Evolutionary conservation across 768 basidiomycete species (phyloP).

Genomic region (Rhodotorula babjevae): DNA sequence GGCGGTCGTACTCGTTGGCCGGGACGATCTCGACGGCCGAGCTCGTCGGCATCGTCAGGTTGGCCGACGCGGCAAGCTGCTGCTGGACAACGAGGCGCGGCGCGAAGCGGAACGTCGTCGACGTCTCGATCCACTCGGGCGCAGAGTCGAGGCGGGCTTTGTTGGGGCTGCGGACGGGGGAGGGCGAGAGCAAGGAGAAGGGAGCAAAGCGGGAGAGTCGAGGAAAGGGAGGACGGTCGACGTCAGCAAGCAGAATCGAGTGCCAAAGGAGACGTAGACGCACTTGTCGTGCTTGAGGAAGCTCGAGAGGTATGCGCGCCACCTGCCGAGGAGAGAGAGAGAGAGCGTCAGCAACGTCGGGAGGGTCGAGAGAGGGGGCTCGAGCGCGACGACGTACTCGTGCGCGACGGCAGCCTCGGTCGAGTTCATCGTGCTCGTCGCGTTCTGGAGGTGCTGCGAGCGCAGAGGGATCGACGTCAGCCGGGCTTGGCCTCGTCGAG

Average conservation of each 20-base stretch:
- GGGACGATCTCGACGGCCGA: not conserved
- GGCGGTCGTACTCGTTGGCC: conserved; percentile 11
- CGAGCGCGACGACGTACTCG: not conserved
- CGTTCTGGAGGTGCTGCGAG: conserved; percentile 8
- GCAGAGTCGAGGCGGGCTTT: not conserved
- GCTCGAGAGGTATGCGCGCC: conserved; percentile 12
- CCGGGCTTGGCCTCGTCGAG: no score
- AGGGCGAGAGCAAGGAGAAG: not conserved
- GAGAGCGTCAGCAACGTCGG: not conserved
- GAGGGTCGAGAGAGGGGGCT: not conserved
- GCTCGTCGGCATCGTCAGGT: not conserved
- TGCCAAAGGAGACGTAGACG: not conserved
- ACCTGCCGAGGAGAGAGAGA: not conserved
- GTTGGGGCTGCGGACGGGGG: conserved; percentile 13
- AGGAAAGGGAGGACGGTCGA: not conserved
- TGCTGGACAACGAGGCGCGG: conserved; percentile 6
- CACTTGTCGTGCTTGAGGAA: conserved; percentile 17
- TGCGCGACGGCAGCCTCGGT: conserved; percentile 3
- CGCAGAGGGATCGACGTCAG: not conserved
- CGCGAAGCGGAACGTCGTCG: not conserved
- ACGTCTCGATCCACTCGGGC: not conserved
- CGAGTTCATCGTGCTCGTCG: conserved; percentile 2
- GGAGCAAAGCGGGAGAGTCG: not conserved
- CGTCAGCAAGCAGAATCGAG: no score
- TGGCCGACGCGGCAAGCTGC: not conserved